A percentile compares a stretch with the other conserved stretches of the same genome.
These are phyloP conservation scores for Acanthamoeba triangularis DNA, from an alignment of 208 protist genomes.

Conservation along the genomic window DNA sequence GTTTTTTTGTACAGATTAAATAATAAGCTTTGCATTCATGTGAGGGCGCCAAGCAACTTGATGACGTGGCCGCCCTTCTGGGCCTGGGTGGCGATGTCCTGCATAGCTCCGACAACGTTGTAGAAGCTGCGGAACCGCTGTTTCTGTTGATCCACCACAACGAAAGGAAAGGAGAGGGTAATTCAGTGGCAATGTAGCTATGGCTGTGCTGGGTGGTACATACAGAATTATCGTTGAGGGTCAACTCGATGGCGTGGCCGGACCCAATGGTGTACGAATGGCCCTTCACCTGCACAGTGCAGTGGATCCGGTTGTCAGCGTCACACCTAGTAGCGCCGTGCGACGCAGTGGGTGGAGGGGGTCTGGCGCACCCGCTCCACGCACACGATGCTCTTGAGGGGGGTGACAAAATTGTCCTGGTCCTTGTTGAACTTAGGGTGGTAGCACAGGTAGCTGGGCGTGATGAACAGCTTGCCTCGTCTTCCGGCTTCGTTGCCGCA, in stretches of 20 bases:
- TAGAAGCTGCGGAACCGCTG: not conserved
- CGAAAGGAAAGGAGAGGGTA: not conserved
- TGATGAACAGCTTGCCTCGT: constrained; percentile 1
- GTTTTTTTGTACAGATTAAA: too few relatives aligned
- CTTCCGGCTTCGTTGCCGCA: not conserved
- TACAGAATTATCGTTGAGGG: not conserved
- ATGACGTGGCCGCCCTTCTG: not conserved
- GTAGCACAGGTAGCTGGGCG: not conserved
- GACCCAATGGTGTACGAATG: not conserved
- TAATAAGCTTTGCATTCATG: too few relatives aligned
- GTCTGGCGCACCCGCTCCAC: not conserved
- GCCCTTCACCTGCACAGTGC: not conserved
- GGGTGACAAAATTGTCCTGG: not conserved
- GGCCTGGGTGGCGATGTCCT: not conserved
- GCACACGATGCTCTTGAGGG: constrained; percentile 1
- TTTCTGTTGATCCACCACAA: not conserved
- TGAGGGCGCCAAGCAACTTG: too few relatives aligned
- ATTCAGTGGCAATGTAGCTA: too few relatives aligned
- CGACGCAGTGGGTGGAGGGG: not conserved
- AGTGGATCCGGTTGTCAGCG: too few relatives aligned
- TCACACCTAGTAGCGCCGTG: too few relatives aligned
- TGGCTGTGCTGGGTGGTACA: too few relatives aligned
- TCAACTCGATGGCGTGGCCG: not conserved
- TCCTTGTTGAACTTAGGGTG: constrained; percentile 20
- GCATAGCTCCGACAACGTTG: not conserved